Percentiles rank a stretch among this genome's conserved stretches.
phyloP scores from a whole-genome alignment of 2,329 filamentous ascomycete genomes.

The Epichloe typhina region DNA sequence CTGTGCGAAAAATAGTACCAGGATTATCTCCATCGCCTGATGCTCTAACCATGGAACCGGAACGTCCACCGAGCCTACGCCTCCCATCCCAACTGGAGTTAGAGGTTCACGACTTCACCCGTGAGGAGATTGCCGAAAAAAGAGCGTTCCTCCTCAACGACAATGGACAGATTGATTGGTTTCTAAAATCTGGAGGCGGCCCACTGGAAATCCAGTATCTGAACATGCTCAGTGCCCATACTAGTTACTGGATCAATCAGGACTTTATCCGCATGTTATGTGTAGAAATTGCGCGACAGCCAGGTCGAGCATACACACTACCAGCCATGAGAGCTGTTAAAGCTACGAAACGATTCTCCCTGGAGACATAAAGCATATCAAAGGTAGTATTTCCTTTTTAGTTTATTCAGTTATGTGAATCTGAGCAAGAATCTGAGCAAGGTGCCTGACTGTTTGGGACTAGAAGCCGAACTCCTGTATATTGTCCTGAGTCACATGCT shows the following conservation, averaged over 20 bases:
- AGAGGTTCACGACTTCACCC: constrained; percentile 87
- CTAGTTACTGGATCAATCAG: constrained; percentile 77
- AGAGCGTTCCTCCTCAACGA: constrained; percentile 83
- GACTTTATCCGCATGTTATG: constrained; percentile 90
- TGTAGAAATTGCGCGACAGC: constrained; percentile 66
- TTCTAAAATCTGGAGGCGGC: constrained; percentile 68
- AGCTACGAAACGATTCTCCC: constrained; percentile 25
- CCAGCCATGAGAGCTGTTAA: constrained; percentile 48
- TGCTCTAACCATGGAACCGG: constrained; percentile 16
- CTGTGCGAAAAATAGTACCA: constrained; percentile 49
- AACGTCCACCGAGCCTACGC: constrained; percentile 29
- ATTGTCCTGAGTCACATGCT: background rate
- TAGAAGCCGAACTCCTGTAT: background rate
- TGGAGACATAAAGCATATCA: background rate
- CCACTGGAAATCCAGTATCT: constrained; percentile 90
- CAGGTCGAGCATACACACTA: constrained; percentile 49
- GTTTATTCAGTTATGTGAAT: background rate
- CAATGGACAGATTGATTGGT: constrained; percentile 92
- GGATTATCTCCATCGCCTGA: constrained; percentile 26
- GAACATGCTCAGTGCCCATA: constrained; percentile 93
- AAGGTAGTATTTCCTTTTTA: no score
- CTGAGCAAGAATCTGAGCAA: background rate
- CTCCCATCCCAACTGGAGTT: constrained; percentile 65
- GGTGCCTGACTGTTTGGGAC: background rate
- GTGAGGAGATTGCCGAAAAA: constrained; percentile 85